A percentile compares a stretch with the other conserved stretches of the same genome.
Evolutionary conservation across 2,329 filamentous ascomycete species (phyloP).

Genomic region (Calonectria henricotiae): DNA sequence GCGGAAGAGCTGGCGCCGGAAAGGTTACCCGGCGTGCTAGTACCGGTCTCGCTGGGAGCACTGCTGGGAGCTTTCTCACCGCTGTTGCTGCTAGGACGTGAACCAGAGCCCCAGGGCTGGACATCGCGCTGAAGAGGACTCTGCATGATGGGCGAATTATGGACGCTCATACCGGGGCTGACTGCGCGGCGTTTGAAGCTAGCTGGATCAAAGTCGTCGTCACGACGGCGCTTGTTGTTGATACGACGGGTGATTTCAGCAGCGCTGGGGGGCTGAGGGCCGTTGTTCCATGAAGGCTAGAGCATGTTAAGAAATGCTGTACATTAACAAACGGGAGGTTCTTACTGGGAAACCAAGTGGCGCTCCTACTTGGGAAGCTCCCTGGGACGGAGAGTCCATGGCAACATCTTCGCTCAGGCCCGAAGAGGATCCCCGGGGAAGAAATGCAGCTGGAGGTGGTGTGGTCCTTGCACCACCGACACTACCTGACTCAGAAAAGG

Average conservation of each 20-base stretch:
- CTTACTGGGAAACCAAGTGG: constrained; percentile 17
- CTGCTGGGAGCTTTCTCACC: constrained; percentile 69
- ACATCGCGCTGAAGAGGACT: constrained; percentile 84
- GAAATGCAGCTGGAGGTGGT: constrained; percentile 77
- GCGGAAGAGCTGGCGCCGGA: constrained; percentile 54
- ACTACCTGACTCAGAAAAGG: constrained; percentile 79
- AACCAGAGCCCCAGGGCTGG: constrained; percentile 82
- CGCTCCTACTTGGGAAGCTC: constrained; percentile 6
- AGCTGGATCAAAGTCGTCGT: constrained; percentile 91
- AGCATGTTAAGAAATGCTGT: constrained; percentile 39
- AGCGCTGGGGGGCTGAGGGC: constrained; percentile 72
- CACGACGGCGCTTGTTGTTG: constrained; percentile 86
- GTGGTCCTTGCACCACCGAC: constrained; percentile 68
- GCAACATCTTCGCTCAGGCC: constrained; percentile 79
- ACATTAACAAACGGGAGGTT: not conserved
- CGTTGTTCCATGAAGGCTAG: constrained; percentile 53
- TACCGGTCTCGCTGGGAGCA: constrained; percentile 68
- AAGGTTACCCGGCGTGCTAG: constrained; percentile 56
- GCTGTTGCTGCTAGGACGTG: constrained; percentile 75
- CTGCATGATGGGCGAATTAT: constrained; percentile 91
- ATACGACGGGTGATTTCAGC: constrained; percentile 85
- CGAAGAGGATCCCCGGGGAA: constrained; percentile 73
- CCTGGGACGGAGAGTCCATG: constrained; percentile 77
- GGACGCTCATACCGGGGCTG: constrained; percentile 90
- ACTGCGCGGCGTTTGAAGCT: constrained; percentile 94